These are phyloP conservation scores for Erigeron philadelphicus DNA, from an alignment of 140 eudicot genomes.

Conservation along the genomic window DNA sequence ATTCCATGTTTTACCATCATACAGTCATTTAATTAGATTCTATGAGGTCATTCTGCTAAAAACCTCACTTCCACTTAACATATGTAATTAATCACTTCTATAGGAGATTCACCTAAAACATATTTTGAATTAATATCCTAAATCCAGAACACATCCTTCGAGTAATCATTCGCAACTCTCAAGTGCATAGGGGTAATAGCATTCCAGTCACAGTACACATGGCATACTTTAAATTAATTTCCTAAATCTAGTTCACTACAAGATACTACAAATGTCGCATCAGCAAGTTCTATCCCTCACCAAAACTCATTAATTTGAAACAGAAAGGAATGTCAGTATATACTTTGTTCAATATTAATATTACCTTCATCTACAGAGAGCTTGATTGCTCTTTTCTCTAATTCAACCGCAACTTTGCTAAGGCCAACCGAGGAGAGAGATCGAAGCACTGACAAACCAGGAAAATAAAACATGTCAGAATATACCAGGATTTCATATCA, in stretches of 20 bases:
- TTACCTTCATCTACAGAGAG: constrained; percentile 86
- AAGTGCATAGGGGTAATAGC: background rate
- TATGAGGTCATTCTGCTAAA: too few species aligned
- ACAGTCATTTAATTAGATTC: too few species aligned
- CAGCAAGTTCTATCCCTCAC: background rate
- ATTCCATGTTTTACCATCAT: too few species aligned
- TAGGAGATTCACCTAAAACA: too few species aligned
- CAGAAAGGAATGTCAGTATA: background rate
- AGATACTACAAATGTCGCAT: background rate
- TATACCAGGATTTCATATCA: background rate
- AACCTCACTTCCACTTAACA: too few species aligned
- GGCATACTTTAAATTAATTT: background rate
- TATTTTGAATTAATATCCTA: too few species aligned
- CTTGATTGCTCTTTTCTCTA: constrained; percentile 72
- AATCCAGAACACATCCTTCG: too few species aligned
- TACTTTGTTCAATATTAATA: constrained; percentile 16
- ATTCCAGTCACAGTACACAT: background rate
- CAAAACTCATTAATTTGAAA: background rate
- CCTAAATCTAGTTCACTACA: background rate
- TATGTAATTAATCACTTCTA: too few species aligned
- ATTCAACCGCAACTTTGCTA: constrained; percentile 75
- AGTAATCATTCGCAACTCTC: too few species aligned
- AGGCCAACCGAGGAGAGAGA: constrained; percentile 79
- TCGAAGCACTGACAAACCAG: constrained; percentile 54
- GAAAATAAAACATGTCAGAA: constrained; percentile 18